Evolutionary conservation across 2,329 filamentous ascomycete genomes (phyloP), one percentile per base, ranked within the genome.

Genomic region (Didymella glomerata): DNA sequence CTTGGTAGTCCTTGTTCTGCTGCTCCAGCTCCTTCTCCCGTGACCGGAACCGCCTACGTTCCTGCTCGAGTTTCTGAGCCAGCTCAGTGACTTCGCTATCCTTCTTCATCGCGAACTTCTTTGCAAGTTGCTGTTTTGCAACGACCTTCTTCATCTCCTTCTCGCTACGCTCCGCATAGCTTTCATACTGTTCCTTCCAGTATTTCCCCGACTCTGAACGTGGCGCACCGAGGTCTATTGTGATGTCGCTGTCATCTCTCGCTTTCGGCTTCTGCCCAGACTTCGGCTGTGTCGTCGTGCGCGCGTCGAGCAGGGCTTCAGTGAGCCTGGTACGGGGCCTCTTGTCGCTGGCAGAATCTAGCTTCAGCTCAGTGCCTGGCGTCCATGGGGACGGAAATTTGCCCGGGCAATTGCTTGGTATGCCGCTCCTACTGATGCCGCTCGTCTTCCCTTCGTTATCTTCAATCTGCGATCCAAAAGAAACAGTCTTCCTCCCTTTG

Each of bases 161-260:
- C 74, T 86, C 87, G 63, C 90, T 90, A 62, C 90, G 89, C 44
- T 86, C 82, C 48, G 91, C 87, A 70, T 93, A 94, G 54, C 83
- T 85, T 65, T 91, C 85, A 68, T 90, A 93, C 70, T 92, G 86
- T 24, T 86, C 84, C 77, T 93, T 93, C 91, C 91, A 94, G 76
- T 90, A 93, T 68, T 85, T 87, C 7, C 90, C 90, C 4, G 90
- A 92, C 59, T 89, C 85, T 2, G 90, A 92, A 63, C 88, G 85
- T 7, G 91, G 90, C 68, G 91, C 88, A 62, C 89, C 89, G 48
- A 92, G 78, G 68, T 93, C 90, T 47, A 88, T 78, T 0, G 90
- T 92, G 56, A 88, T 79, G 67, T 92, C 89, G 54, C 84, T 81
- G 50, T 86, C 84, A 65, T 80, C 79, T 49, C 76, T 77, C 20